These are phyloP conservation scores for Lactarius psammicola DNA, from an alignment of 768 basidiomycete species.

Conservation along the genomic window DNA sequence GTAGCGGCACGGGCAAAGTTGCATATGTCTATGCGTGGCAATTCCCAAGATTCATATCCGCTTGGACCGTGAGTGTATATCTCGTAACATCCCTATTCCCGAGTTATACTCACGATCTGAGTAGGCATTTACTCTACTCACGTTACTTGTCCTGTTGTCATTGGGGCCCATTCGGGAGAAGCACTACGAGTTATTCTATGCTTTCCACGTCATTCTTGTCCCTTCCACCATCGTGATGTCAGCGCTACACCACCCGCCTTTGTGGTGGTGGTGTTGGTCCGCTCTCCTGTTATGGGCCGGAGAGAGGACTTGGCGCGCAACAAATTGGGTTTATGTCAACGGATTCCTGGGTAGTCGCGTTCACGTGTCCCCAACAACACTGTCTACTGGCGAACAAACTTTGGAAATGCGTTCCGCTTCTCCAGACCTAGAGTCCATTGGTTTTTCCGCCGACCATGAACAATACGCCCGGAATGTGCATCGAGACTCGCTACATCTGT, in stretches of 20 bases:
- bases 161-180: constrained; percentile 48
- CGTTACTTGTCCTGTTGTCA: constrained; percentile 52
- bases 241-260: constrained; percentile 64
- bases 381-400: background rate
- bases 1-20: constrained; percentile 41
- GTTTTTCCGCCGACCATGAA: background rate
- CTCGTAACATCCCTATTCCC: constrained; percentile 6
- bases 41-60: constrained; percentile 62
- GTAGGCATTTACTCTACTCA: constrained; percentile 58
- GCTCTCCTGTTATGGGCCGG: constrained; percentile 61
- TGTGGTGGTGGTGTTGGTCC: constrained; percentile 67
- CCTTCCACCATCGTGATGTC: constrained; percentile 59
- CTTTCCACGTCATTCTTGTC: constrained; percentile 60
- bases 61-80: constrained; percentile 48
- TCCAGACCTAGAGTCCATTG: constrained; percentile 14
- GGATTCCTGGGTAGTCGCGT: constrained; percentile 42
- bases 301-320: constrained; percentile 57
- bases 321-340: constrained; percentile 60
- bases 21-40: constrained; percentile 54
- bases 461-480: background rate
- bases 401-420: constrained; percentile 22
- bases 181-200: constrained; percentile 66
- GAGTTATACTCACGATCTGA: constrained; percentile 1
- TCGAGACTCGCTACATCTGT: constrained; percentile 6
- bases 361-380: background rate